Evolutionary conservation across 495 filamentous ascomycete species (phyloP), one percentile per base, ranked within the genome.

Genomic region (Choiromyces venosus): DNA sequence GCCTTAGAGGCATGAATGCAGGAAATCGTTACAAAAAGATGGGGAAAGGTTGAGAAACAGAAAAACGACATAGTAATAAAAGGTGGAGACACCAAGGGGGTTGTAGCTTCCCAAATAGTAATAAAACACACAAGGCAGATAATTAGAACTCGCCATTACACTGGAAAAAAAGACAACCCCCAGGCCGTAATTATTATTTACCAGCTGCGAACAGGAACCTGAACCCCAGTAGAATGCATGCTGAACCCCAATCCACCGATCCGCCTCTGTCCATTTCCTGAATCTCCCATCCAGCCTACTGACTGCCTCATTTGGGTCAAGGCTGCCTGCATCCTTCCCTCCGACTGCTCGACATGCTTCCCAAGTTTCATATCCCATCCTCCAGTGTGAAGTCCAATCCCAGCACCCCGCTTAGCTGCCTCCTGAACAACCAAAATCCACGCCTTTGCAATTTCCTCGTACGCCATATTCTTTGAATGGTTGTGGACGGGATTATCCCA

Each of bases 371-470:
- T 89, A 78, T 98, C 95, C 95, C 96, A 99, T 37, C 92, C 92
- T 35, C 91, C 93, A 74, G 93, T 92, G 79, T 97, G 94, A 75
- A 99, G 80, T 75, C 91, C 87, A 78, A 98, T 95, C 29, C 95
- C 95, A 52, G 92, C 96, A 8, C 93, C 94, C 69, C 91, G 86
- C 83, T 97, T 97, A 33, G 92, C 89, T 14, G 94, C 93, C 81
- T 98, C 95, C 42, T 89, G 90, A 70, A 99, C 93, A 61, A 96
- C 94, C 80, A 96, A 80, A 38, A 93, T 89, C 95, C 95, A 99
- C 14, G 95, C 96, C 77, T 90, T 91, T 65, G 92, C 90, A 64
- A 99, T 92, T 82, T 97, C 96, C 77, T 99, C 94, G 81, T 98
- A 98, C 19, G 94, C 93, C 75, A 92, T 92, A 74, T 95, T 89